Percentiles rank a stretch among this genome's conserved stretches.
These are phyloP conservation scores for Elaeis guineensis DNA, from an alignment of 176 grass and related monocot genomes.

Conservation along the genomic window DNA sequence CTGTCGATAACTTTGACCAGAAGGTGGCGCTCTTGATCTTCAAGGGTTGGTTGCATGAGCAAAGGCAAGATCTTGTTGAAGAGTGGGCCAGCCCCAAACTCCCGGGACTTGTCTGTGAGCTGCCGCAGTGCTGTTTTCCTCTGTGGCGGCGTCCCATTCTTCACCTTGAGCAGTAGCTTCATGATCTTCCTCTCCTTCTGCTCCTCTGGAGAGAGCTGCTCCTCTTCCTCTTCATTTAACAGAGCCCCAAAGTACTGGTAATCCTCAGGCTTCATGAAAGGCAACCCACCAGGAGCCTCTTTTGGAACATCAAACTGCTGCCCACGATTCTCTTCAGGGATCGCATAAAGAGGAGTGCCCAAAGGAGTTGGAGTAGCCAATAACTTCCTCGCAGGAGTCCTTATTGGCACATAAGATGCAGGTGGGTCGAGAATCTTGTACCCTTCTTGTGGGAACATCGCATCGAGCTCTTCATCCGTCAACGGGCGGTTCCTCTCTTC, in stretches of 20 bases:
- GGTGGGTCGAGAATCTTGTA: constrained; percentile 92
- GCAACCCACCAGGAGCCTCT: constrained; percentile 61
- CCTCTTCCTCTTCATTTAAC: constrained; percentile 88
- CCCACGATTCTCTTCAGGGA: constrained; percentile 89
- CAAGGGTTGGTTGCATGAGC: constrained; percentile 93
- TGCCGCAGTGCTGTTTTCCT: constrained; percentile 85
- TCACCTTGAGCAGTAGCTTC: constrained; percentile 82
- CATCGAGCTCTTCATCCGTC: constrained; percentile 87
- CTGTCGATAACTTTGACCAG: constrained; percentile 96
- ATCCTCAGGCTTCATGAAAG: constrained; percentile 92
- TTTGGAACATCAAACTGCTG: constrained; percentile 94
- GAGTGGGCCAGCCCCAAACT: constrained; percentile 77
- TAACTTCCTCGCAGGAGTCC: constrained; percentile 91
- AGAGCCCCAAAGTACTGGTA: constrained; percentile 91
- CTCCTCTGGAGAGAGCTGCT: constrained; percentile 76
- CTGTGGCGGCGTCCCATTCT: constrained; percentile 83
- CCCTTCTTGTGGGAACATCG: constrained; percentile 76
- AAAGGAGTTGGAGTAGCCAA: constrained; percentile 82
- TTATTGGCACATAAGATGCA: constrained; percentile 72
- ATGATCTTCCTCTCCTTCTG: constrained; percentile 97
- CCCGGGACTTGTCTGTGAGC: constrained; percentile 83
- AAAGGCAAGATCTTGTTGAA: constrained; percentile 96
- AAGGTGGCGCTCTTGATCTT: constrained; percentile 95
- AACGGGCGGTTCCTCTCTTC: constrained; percentile 88
- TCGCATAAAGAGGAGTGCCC: constrained; percentile 65